Evolutionary conservation across 164 flowering plant genomes (phyloP).

Genomic region (Nymphaea colorata): DNA sequence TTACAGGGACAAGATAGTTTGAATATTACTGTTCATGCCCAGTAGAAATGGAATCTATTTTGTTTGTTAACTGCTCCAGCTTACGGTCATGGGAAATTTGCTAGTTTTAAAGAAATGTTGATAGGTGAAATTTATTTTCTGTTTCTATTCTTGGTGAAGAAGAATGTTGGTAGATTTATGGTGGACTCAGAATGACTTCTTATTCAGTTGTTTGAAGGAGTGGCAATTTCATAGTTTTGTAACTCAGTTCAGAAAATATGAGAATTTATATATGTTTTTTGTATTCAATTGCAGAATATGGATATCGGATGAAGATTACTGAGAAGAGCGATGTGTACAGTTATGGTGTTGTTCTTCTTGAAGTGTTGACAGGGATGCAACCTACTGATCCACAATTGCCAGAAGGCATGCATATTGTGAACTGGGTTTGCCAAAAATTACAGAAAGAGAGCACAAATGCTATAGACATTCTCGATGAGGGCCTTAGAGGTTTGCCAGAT

Average conservation of each 20-base stretch:
- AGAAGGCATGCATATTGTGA: slow-evolving; percentile 39
- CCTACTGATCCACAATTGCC: slow-evolving; percentile 34
- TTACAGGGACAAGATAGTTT: too few relatives aligned
- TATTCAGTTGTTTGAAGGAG: too few relatives aligned
- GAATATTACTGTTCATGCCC: too few relatives aligned
- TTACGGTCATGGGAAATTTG: too few relatives aligned
- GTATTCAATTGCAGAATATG: slow-evolving; percentile 38
- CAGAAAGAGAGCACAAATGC: slow-evolving; percentile 16
- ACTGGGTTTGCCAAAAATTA: slow-evolving; percentile 29
- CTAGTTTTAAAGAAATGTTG: too few relatives aligned
- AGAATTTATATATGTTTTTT: not conserved
- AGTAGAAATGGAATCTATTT: too few relatives aligned
- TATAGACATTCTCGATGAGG: slow-evolving; percentile 31
- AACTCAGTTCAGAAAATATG: not conserved
- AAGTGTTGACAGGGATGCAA: slow-evolving; percentile 46
- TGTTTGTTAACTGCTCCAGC: too few relatives aligned
- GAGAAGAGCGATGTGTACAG: slow-evolving; percentile 61
- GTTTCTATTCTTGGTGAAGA: too few relatives aligned
- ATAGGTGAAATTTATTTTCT: too few relatives aligned
- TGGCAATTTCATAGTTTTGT: not conserved
- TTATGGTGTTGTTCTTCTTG: slow-evolving; percentile 53
- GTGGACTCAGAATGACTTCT: too few relatives aligned
- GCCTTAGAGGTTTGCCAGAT: slow-evolving; percentile 22
- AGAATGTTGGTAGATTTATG: too few relatives aligned
- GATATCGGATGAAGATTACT: slow-evolving; percentile 46